Evolutionary conservation across 345 rosid species (phyloP).

Genomic region (Jatropha curcas): DNA sequence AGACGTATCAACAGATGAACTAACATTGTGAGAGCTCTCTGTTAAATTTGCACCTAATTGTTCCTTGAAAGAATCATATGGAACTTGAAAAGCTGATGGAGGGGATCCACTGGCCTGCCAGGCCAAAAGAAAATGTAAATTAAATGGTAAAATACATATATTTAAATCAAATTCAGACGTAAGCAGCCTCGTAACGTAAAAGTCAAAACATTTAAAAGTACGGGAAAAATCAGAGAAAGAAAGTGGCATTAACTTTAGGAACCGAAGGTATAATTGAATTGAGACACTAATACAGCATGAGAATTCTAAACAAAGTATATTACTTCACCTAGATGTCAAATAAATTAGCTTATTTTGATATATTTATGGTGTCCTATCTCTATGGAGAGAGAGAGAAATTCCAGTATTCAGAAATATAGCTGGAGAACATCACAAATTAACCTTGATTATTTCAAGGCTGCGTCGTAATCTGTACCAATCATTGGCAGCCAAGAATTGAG

Average conservation of each 20-base stretch:
- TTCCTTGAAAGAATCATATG: conserved; percentile 74
- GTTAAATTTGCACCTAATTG: conserved; percentile 35
- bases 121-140: conserved; percentile 29
- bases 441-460: conserved; percentile 96
- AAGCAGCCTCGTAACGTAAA: background rate
- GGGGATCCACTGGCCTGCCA: conserved; percentile 89
- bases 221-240: background rate
- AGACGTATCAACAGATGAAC: conserved; percentile 36
- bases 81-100: conserved; percentile 75
- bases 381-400: background rate
- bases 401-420: background rate
- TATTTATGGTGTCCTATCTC: background rate
- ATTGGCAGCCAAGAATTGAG: conserved; percentile 62
- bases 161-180: background rate
- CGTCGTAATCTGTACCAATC: conserved; percentile 89
- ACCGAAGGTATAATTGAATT: background rate
- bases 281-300: background rate
- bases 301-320: background rate
- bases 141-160: background rate
- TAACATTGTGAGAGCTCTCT: conserved; percentile 26
- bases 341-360: background rate
- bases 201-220: background rate
- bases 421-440: conserved; percentile 25
- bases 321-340: background rate
- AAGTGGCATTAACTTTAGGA: background rate